These are phyloP conservation scores for Cladorrhinum sp. DNA, from an alignment of 2,329 filamentous ascomycete species.

Conservation along the genomic window DNA sequence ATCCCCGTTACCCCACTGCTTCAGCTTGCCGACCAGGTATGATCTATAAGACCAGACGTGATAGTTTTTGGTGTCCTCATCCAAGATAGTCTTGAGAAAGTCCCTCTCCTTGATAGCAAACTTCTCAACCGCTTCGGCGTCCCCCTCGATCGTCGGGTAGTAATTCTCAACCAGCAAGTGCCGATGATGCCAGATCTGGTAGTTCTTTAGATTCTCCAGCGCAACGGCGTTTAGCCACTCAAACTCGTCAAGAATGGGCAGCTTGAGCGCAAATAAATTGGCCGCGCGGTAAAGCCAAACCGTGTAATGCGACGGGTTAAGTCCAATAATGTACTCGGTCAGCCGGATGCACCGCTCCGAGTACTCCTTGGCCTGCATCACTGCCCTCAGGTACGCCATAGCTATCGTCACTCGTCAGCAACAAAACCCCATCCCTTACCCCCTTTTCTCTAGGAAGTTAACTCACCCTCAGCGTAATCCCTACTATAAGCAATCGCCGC, in stretches of 20 bases:
- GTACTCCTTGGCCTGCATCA: constrained; percentile 87
- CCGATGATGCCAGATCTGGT: constrained; percentile 90
- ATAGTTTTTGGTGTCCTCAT: constrained; percentile 91
- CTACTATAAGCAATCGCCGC: constrained; percentile 90
- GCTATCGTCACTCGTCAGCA: constrained; percentile 44
- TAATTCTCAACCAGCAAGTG: constrained; percentile 62
- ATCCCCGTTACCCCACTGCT: constrained; percentile 58
- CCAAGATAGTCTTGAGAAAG: constrained; percentile 79
- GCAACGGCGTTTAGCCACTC: constrained; percentile 83
- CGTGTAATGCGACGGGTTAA: constrained; percentile 98
- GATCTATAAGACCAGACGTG: constrained; percentile 97
- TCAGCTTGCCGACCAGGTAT: constrained; percentile 61
- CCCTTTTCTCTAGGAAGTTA: not conserved
- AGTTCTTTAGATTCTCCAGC: constrained; percentile 87
- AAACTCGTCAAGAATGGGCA: constrained; percentile 69
- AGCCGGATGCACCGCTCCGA: constrained; percentile 74
- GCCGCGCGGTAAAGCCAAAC: constrained; percentile 95
- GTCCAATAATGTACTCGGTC: constrained; percentile 82
- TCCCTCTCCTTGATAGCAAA: constrained; percentile 65
- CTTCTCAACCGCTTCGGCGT: constrained; percentile 51
- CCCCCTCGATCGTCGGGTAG: constrained; percentile 58
- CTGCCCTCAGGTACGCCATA: constrained; percentile 86
- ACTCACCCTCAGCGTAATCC: constrained; percentile 74
- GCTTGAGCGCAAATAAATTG: constrained; percentile 65
- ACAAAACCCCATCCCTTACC: not conserved